Percentiles rank a stretch among this genome's conserved stretches.
phyloP scores from a whole-genome alignment of 1,284 basidiomycete species.

The Fereydounia khargensis region DNA sequence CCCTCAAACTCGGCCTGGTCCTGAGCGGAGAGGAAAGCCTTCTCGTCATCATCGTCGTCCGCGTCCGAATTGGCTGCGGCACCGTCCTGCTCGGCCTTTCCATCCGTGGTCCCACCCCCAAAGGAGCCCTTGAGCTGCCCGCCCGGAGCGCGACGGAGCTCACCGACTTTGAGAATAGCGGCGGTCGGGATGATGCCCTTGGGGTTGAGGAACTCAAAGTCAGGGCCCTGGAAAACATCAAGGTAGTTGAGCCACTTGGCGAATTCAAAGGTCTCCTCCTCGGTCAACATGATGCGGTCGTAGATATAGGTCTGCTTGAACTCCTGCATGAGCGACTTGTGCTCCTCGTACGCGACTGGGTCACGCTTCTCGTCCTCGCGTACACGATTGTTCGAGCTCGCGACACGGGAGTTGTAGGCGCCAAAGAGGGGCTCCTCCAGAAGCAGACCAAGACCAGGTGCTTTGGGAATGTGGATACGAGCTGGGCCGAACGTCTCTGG shows the following conservation, averaged over 20 bases:
- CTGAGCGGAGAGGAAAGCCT: not conserved
- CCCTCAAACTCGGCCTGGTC: not conserved
- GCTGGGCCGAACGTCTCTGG: slow-evolving; percentile 65
- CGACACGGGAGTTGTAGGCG: slow-evolving; percentile 70
- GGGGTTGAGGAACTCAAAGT: slow-evolving; percentile 58
- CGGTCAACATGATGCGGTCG: slow-evolving; percentile 63
- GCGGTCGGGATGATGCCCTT: slow-evolving; percentile 57
- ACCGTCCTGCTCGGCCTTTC: slow-evolving; percentile 58
- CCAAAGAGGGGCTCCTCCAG: slow-evolving; percentile 87
- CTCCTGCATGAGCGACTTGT: slow-evolving; percentile 26
- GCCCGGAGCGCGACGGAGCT: slow-evolving; percentile 68
- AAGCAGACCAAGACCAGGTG: slow-evolving; percentile 90
- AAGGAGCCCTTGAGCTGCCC: slow-evolving; percentile 63
- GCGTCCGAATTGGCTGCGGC: slow-evolving; percentile 46
- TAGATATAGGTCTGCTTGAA: slow-evolving; percentile 55
- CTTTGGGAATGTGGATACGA: slow-evolving; percentile 87
- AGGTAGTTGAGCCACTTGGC: slow-evolving; percentile 58
- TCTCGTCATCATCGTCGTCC: slow-evolving; percentile 59
- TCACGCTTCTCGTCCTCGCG: slow-evolving; percentile 30
- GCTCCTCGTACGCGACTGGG: slow-evolving; percentile 23
- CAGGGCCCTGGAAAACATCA: slow-evolving; percentile 41
- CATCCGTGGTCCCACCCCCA: slow-evolving; percentile 54
- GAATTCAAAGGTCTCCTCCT: slow-evolving; percentile 70
- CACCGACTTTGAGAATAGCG: slow-evolving; percentile 60
- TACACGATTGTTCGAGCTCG: slow-evolving; percentile 43